Conservation (phyloP, 2,329 filamentous ascomycete genomes). For the Xylariaceae sp. region DNA sequence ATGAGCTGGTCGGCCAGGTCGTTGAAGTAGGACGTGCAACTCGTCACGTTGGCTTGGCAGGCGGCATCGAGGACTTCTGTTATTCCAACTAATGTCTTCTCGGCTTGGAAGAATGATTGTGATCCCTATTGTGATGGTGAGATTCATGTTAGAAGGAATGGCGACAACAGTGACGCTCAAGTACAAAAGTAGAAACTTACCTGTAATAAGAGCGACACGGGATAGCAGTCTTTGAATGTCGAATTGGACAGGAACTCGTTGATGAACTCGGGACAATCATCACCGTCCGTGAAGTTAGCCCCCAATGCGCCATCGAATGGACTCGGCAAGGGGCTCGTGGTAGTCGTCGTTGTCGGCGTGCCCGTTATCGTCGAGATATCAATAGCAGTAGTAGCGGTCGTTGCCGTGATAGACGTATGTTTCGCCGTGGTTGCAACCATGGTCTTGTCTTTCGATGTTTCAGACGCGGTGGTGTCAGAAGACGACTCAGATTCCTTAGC, state of each 20-base stretch:
- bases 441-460: too few relatives aligned
- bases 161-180: neutral
- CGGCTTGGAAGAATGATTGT: slow-evolving; percentile 74
- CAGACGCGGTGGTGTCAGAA: too few relatives aligned
- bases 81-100: slow-evolving; percentile 66
- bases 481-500: too few relatives aligned
- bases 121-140: slow-evolving; percentile 58
- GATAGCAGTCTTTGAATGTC: slow-evolving; percentile 71
- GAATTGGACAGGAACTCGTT: slow-evolving; percentile 59
- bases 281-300: slow-evolving; percentile 55
- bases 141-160: too few relatives aligned
- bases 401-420: slow-evolving; percentile 6
- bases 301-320: slow-evolving; percentile 65
- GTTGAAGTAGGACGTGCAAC: slow-evolving; percentile 64
- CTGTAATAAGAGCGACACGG: slow-evolving; percentile 78
- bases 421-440: too few relatives aligned
- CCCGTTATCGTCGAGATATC: slow-evolving; percentile 29
- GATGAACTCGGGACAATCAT: slow-evolving; percentile 65
- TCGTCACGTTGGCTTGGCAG: slow-evolving; percentile 63
- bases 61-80: slow-evolving; percentile 75
- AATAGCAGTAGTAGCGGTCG: slow-evolving; percentile 32
- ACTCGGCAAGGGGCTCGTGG: slow-evolving; percentile 48
- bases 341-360: slow-evolving; percentile 27
- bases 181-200: slow-evolving; percentile 41
- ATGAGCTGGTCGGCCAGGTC: slow-evolving; percentile 63